Percentiles rank a stretch among this genome's conserved stretches.
Evolutionary conservation across 176 grass and related monocot genomes (phyloP).

Genomic region (Leersia perrieri): DNA sequence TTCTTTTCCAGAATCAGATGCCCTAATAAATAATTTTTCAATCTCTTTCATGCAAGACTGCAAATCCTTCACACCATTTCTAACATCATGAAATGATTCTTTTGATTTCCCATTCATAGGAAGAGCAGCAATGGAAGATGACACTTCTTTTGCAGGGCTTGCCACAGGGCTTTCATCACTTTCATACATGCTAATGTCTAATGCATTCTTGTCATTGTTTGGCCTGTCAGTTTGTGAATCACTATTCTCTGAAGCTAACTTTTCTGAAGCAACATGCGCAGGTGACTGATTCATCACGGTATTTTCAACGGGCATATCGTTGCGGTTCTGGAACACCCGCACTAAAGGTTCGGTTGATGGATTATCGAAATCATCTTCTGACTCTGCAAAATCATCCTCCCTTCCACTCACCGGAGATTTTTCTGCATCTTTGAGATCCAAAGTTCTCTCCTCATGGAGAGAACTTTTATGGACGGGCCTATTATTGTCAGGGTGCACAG

Average conservation of each 20-base stretch:
- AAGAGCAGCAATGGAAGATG: constrained; percentile 37
- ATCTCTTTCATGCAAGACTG: constrained; percentile 78
- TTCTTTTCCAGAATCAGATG: constrained; percentile 91
- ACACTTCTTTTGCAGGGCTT: constrained; percentile 44
- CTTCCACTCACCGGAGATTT: constrained; percentile 48
- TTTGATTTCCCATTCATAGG: constrained; percentile 56
- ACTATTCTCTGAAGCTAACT: constrained; percentile 22
- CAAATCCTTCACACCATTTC: constrained; percentile 48
- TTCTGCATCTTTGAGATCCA: constrained; percentile 58
- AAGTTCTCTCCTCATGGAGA: constrained; percentile 57
- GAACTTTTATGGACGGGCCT: constrained; percentile 16
- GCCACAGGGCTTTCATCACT: constrained; percentile 50
- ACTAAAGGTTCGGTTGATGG: constrained; percentile 78
- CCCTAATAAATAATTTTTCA: constrained; percentile 79
- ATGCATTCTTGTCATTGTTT: constrained; percentile 31
- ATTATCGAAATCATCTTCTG: constrained; percentile 91
- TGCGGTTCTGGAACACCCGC: constrained; percentile 73
- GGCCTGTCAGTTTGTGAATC: constrained; percentile 21
- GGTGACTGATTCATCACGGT: constrained; percentile 36
- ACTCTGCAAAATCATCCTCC: constrained; percentile 61
- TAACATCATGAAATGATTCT: constrained; percentile 45
- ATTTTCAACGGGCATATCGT: constrained; percentile 48
- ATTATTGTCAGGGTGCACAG: constrained; percentile 50
- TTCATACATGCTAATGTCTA: constrained; percentile 62
- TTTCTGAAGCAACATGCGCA: constrained; percentile 38